Percentiles rank a stretch among this genome's conserved stretches.
phyloP scores from a whole-genome alignment of 2,329 filamentous ascomycete species.

The Botryosphaeria agaves region DNA sequence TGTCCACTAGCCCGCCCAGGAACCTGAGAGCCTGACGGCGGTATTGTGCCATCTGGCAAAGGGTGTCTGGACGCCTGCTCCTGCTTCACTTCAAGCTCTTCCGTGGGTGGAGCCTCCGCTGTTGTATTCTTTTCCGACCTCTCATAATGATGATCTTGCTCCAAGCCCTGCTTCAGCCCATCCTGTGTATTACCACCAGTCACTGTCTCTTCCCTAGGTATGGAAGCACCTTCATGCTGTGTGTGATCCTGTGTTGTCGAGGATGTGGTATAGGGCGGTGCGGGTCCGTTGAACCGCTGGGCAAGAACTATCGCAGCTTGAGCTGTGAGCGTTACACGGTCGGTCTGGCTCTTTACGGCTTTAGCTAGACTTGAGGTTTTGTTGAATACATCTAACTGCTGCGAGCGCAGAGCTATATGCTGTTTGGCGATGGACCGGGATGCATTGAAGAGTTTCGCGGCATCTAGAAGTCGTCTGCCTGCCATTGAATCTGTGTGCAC shows the following conservation, averaged over 20 bases:
- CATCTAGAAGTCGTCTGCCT: conserved; percentile 33
- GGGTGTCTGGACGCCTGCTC: conserved; percentile 24
- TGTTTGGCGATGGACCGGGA: conserved; percentile 28
- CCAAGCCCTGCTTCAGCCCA: conserved; percentile 18
- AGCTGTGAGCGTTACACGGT: conserved; percentile 42
- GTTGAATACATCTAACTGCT: conserved; percentile 45
- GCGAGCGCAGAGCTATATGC: conserved; percentile 39
- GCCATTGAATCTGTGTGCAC: too few relatives aligned
- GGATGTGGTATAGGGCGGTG: conserved; percentile 15
- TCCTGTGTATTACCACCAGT: conserved; percentile 4
- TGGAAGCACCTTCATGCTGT: conserved; percentile 8
- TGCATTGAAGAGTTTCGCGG: conserved; percentile 31
- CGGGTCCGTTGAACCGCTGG: conserved; percentile 36
- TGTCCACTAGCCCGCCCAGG: conserved; percentile 11
- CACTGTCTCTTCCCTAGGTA: conserved; percentile 13
- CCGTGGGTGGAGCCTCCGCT: conserved; percentile 16
- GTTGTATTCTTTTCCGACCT: conserved; percentile 23
- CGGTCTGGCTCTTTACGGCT: conserved; percentile 42
- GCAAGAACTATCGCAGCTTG: conserved; percentile 43
- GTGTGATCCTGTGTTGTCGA: not conserved
- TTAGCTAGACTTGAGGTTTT: conserved; percentile 48
- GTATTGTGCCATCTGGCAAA: conserved; percentile 34
- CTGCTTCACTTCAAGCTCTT: conserved; percentile 27
- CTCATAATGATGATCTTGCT: conserved; percentile 34
- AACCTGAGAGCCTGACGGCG: conserved; percentile 16